Conservation (phyloP, 75 land plant species). For the Selaginella moellendorffii region DNA sequence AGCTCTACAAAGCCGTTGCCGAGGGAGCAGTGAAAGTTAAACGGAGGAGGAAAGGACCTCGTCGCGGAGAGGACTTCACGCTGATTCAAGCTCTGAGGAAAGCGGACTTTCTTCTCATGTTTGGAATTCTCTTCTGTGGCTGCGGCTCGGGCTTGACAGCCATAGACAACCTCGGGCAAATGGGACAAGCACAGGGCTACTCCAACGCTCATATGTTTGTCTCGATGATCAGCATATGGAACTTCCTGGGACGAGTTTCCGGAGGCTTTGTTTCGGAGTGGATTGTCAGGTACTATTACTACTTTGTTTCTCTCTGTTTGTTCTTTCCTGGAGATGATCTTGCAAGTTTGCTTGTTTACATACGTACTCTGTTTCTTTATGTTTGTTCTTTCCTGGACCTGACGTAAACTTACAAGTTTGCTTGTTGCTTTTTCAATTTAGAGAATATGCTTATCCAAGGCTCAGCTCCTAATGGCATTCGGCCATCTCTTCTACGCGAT, state of each 20-base stretch:
- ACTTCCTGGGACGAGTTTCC: conserved; percentile 84
- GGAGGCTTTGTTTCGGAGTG: conserved; percentile 86
- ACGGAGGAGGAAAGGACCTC: conserved; percentile 59
- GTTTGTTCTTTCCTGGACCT: too few relatives aligned
- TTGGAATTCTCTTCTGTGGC: conserved; percentile 54
- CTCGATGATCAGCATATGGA: conserved; percentile 96
- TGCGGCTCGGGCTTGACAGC: conserved; percentile 88
- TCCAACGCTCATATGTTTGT: conserved; percentile 81
- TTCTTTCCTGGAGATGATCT: too few relatives aligned
- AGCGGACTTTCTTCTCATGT: conserved; percentile 88
- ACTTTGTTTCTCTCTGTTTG: too few relatives aligned
- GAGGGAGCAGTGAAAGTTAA: conserved; percentile 24
- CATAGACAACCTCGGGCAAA: conserved; percentile 92
- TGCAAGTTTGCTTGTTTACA: too few relatives aligned
- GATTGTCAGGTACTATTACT: conserved; percentile 78
- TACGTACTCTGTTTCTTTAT: too few relatives aligned
- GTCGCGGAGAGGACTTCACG: conserved; percentile 85
- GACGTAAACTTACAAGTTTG: too few relatives aligned
- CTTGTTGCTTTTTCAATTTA: too few relatives aligned
- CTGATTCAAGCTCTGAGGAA: conserved; percentile 74
- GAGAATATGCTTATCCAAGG: too few relatives aligned
- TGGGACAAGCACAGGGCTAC: conserved; percentile 74
- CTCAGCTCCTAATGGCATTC: too few relatives aligned
- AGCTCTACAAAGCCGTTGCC: neutral
- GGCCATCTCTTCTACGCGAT: too few relatives aligned